A percentile compares a stretch with the other conserved stretches of the same genome.
These are phyloP conservation scores for Plasmodium billcollinsi DNA, from an alignment of 169 alveolate genomes.

Conservation along the genomic window DNA sequence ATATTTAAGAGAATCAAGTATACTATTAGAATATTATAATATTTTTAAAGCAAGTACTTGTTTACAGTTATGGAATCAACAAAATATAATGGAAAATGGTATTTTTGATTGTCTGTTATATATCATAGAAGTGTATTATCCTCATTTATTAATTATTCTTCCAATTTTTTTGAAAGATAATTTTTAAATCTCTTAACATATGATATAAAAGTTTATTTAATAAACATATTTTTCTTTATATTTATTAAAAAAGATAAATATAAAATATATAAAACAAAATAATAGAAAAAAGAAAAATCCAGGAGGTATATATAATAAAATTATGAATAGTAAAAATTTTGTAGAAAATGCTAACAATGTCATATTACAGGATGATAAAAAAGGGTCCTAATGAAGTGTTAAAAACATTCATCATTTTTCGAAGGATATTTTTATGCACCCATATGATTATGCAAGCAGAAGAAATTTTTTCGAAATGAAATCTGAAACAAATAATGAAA, in stretches of 20 bases:
- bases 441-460: conserved; percentile 1
- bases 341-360: conserved; percentile 3
- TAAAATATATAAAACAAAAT: conserved; percentile 23
- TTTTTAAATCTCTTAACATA: conserved; percentile 43
- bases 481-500: background rate
- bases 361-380: conserved; percentile 3
- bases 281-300: conserved; percentile 20
- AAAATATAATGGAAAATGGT: conserved; percentile 25
- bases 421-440: conserved; percentile 18
- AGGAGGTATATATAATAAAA: background rate
- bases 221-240: conserved; percentile 66
- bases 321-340: conserved; percentile 8
- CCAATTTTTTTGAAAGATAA: conserved; percentile 53
- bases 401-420: conserved; percentile 4
- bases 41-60: conserved; percentile 6
- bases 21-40: conserved; percentile 4
- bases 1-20: conserved; percentile 21
- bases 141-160: conserved; percentile 31
- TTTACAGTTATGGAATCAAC: conserved; percentile 5
- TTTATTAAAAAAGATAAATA: conserved; percentile 53
- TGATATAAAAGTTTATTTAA: conserved; percentile 57
- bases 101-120: conserved; percentile 35
- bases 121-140: conserved; percentile 39
- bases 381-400: conserved; percentile 4
- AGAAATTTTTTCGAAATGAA: conserved; percentile 31